Conservation (phyloP, 176 grass and related monocot species). For the Juncus inflexus region DNA sequence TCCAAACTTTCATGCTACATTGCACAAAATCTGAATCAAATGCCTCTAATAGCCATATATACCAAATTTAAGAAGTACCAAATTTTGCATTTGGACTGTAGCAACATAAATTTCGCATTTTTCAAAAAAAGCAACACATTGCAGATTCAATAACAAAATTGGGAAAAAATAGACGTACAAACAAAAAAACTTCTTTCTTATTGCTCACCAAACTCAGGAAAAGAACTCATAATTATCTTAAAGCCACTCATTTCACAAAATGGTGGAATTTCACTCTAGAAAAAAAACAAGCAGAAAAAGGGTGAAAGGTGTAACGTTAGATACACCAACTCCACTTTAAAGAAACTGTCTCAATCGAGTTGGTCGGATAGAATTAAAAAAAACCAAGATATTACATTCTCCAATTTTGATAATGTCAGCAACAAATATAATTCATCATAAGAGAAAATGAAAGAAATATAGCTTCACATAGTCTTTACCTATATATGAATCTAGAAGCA, state of each 20-base stretch:
- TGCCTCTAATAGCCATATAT: background rate
- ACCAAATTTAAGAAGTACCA: background rate
- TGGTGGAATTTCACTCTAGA: slow-evolving; percentile 10
- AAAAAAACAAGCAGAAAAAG: background rate
- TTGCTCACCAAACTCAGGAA: no score
- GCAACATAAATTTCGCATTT: background rate
- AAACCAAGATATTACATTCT: background rate
- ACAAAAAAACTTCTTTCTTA: no score
- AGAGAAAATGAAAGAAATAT: background rate
- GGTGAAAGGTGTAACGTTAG: slow-evolving; percentile 7
- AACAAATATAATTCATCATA: background rate
- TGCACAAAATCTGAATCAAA: slow-evolving; percentile 11
- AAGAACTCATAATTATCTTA: no score
- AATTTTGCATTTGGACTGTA: background rate
- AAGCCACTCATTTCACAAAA: background rate
- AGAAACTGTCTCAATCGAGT: background rate
- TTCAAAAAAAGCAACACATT: background rate
- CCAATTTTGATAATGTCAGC: no score
- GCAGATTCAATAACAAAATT: background rate
- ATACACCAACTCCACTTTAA: slow-evolving; percentile 33
- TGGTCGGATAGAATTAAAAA: background rate
- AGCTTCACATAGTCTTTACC: background rate
- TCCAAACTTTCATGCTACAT: slow-evolving; percentile 1
- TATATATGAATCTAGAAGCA: slow-evolving; percentile 13
- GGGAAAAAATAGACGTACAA: background rate